Evolutionary conservation across 768 basidiomycete species (phyloP), one percentile per base, ranked within the genome.

Genomic region (Phylloporus scabripes): DNA sequence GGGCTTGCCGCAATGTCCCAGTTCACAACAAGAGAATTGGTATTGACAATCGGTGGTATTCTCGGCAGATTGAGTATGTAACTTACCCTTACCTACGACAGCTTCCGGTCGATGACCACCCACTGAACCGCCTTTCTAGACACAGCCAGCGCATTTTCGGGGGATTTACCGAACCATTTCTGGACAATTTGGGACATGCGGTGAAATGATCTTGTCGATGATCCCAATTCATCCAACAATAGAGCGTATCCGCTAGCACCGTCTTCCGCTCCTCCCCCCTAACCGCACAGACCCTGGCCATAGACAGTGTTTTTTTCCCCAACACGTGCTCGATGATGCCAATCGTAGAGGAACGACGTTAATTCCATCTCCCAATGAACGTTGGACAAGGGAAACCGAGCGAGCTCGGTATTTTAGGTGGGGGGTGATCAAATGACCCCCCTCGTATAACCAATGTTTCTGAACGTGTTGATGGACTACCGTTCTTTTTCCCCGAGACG

Each of bases 21-120:
- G 41, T n/a, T 38, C 42, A 43, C 45, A 11, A 20, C 46, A 45
- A 11, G 9, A 28, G 26, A 28, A 28, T 28, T 40, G 45, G 47
- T 32, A 50, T 47, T 48, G 28, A 42, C 41, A 26, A 37, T 48
- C 58, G 60, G 60, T 50, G 12, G 53, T 42, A 54, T 60, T 58
- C 9, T 47, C 49, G 51, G 49, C 50, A 36, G 34, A 29, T 43
- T 42, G 37, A 37, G 38, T 17, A 36, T 29, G 45, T 46, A 17
- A 43, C 39, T 24, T 21, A 40, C 14, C 12, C 29, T 23, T 15
- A 39, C 21, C 39, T 11, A 26, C 23, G 54, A 44, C 49, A 34
- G 42, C 36, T 28, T 34, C 46, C 26, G 40, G 48, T 23, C 21
- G 38, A 44, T 44, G 17, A 21, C 38, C 37, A 14, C n/a, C 18